Conservation (phyloP, 306 rosid genomes). For the Prinsepia uniflora region DNA sequence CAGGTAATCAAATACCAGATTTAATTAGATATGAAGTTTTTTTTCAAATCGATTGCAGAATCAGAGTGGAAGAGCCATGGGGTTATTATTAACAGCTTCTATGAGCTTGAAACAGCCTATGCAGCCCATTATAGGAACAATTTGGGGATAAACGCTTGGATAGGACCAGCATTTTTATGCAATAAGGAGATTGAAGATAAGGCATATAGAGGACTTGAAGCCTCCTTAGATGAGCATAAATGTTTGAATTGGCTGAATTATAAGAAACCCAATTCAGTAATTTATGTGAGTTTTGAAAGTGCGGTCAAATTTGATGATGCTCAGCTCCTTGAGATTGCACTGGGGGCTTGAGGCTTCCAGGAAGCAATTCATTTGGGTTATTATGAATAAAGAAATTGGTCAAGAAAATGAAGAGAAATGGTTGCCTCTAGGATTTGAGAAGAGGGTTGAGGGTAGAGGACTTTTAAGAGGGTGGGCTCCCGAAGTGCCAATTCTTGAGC, state of each 20-base stretch:
- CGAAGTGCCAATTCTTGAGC: too few relatives aligned
- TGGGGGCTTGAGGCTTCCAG: too few relatives aligned
- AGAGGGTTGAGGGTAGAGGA: too few relatives aligned
- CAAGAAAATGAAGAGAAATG: too few relatives aligned
- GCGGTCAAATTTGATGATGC: too few relatives aligned
- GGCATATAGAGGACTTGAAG: slow-evolving; percentile 35
- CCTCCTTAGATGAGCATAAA: slow-evolving; percentile 25
- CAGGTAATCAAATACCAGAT: background rate
- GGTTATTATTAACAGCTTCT: slow-evolving; percentile 46
- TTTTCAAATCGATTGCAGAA: slow-evolving; percentile 9
- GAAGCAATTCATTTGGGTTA: too few relatives aligned
- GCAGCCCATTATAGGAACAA: slow-evolving; percentile 42
- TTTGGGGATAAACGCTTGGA: slow-evolving; percentile 53
- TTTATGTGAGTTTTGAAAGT: too few relatives aligned
- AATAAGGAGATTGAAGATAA: slow-evolving; percentile 27
- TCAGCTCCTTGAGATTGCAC: too few relatives aligned
- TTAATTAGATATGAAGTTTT: background rate
- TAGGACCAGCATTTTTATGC: slow-evolving; percentile 47
- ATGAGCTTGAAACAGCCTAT: slow-evolving; percentile 44
- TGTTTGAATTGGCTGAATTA: slow-evolving; percentile 29
- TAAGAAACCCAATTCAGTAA: background rate
- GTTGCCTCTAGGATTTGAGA: too few relatives aligned
- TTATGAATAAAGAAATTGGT: too few relatives aligned
- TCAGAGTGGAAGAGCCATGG: slow-evolving; percentile 39
- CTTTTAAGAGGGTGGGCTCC: too few relatives aligned